A percentile compares a stretch with the other conserved stretches of the same genome.
These are phyloP conservation scores for Ophiostoma piceae DNA, from an alignment of 2,329 filamentous ascomycete genomes.

Conservation along the genomic window DNA sequence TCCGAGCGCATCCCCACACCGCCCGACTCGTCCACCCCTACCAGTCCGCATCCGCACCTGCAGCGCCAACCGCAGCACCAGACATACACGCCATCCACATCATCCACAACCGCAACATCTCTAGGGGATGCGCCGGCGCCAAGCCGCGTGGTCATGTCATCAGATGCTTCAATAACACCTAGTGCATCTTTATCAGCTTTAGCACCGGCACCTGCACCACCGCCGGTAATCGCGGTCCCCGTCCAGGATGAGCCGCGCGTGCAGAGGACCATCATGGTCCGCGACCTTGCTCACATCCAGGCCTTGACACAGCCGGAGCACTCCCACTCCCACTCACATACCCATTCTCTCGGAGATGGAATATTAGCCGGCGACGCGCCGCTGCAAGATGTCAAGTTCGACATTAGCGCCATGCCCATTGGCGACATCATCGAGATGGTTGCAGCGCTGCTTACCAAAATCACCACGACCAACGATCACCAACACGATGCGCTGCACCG, in stretches of 20 bases:
- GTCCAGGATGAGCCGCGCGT: conserved; percentile 33
- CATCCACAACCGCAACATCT: conserved; percentile 38
- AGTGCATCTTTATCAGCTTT: neutral
- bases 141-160: conserved; percentile 14
- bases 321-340: neutral
- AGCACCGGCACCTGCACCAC: neutral
- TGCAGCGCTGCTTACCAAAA: conserved; percentile 89
- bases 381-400: conserved; percentile 63
- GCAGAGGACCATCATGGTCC: conserved; percentile 66
- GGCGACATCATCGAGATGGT: conserved; percentile 99
- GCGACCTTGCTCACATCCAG: conserved; percentile 86
- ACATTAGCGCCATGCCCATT: conserved; percentile 97
- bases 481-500: conserved; percentile 90
- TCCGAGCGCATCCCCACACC: conserved; percentile 29
- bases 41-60: neutral
- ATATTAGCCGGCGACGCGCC: conserved; percentile 46
- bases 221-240: conserved; percentile 29
- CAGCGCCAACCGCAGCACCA: neutral
- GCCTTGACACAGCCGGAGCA: conserved; percentile 77
- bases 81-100: neutral
- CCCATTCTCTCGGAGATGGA: conserved; percentile 43
- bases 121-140: conserved; percentile 44
- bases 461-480: conserved; percentile 90
- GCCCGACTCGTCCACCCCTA: conserved; percentile 34
- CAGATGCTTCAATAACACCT: neutral